Evolutionary conservation across 2,329 filamentous ascomycete species (phyloP), one percentile per base, ranked within the genome.

Genomic region (Phaeosphaeriaceae sp.): DNA sequence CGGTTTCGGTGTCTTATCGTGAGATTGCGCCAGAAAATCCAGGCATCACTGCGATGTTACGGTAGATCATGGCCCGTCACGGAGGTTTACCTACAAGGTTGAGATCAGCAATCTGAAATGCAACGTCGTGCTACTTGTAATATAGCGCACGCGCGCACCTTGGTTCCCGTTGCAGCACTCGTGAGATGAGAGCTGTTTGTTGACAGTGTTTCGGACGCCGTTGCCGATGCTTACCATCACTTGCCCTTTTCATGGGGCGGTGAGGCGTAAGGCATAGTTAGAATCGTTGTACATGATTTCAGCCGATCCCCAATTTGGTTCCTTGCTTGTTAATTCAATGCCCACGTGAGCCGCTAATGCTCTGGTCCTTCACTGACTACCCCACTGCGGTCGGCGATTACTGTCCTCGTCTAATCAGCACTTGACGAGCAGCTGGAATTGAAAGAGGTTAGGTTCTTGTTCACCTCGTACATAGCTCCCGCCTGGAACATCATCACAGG

Each of bases 361-460:
- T 40, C 36, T 40, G 36, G 36, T 40, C 36, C 36, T 40, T 40
- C 48, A 40, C 48, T 20, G 15, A 15, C 33, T 15, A 24, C 20
- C 20, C 48, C 48, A 48, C 41, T 46, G 24, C 40, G 31, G 22
- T 56, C 53, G 53, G 53, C 48, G 53, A 56, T 56, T 56, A 56
- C 48, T 36, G 15, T 24, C 20, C 24, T 46, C 20, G 36, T 40
- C 20, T 15, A 21, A 46, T 46, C 44, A 46, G 44, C 44, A 46
- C 36, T 40, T 40, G 15, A 40, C 36, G 36, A 40, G 36, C 36
- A 40, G 36, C 17, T 40, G 36, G 15, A 3, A 6, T n/a, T 40
- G 36, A 40, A 40, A n/a, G 5, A 15, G 36, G 17, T n/a, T n/a
- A 40, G 15, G 15, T 5, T 40, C 11, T 3, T 40, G 36, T 40